Evolutionary conservation across 768 basidiomycete species (phyloP), one percentile per base, ranked within the genome.

Genomic region (Strobilomyces confusus): DNA sequence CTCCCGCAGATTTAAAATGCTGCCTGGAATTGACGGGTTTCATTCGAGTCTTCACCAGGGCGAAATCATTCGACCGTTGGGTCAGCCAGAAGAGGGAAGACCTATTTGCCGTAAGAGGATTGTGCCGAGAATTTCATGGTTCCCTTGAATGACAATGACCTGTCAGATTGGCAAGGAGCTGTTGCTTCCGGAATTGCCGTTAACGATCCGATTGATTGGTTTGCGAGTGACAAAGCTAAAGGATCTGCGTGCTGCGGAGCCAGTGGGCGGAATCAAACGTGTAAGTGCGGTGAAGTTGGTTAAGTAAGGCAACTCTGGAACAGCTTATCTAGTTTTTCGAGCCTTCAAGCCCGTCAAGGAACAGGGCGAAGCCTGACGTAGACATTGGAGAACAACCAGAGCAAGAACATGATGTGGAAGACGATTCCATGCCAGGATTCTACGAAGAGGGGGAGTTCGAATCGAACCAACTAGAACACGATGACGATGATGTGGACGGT

Each of bases 171-270:
- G 92, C 8, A 85, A 86, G 59, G 88, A 91, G 50, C 76, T 98
- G 13, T 75, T 99, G 14, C 76, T 86, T 52, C 80, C 86, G 8
- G 93, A 95, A 68, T 70, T 89, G 33, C 92, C 92, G 1, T 67
- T 95, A 26, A 82, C 79, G 29, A 72, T 98, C 22, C 80, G 95
- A 30, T 75, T 99, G 20, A 87, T 99, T 58, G 95, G 95, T 6
- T 72, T 99, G 25, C 77, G 95, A 42, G 78, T 95, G 11, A 94
- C 91, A 4, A 95, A 91, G 57, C 72, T 99, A 59, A 90, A 89
- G 63, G 95, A 99, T 70, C 70, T 95, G 29, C 78, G 79, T 52
- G 75, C 76, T 7, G 54, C 63, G 41, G 69, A 75, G 37, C 66
- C 75, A 13, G 38, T 62, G 5, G 73, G 68, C 48, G 87, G 90